Conservation (phyloP, 1,139 yeast species). For the Diutina scorzettiae region DNA sequence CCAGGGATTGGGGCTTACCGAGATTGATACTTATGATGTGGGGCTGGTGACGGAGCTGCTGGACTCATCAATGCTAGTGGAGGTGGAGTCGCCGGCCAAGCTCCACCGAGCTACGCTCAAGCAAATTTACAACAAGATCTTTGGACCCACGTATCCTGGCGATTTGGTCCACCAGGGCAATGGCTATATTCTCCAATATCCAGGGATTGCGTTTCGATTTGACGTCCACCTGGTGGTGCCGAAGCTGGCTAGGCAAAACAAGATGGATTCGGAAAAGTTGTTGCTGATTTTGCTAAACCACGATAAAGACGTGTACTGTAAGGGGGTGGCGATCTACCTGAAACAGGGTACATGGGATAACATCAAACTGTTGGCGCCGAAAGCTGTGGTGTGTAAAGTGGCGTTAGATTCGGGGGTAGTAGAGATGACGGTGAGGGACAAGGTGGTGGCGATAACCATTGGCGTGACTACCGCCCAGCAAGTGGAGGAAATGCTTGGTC, state of each 20-base stretch:
- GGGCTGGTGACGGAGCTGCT: slow-evolving; percentile 3
- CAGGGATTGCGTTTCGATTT: slow-evolving; percentile 42
- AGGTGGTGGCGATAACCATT: slow-evolving; percentile 10
- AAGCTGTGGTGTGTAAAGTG: background rate
- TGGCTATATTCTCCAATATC: slow-evolving; percentile 36
- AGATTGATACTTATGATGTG: slow-evolving; percentile 8
- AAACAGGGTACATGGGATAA: background rate
- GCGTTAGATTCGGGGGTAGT: background rate
- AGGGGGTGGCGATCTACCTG: slow-evolving; percentile 23
- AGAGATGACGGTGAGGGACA: background rate
- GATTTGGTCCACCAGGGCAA: slow-evolving; percentile 11
- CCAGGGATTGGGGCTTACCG: slow-evolving; percentile 23
- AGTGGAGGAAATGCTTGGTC: slow-evolving; percentile 35
- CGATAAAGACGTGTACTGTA: slow-evolving; percentile 23
- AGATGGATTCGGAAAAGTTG: slow-evolving; percentile 12
- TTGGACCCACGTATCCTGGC: slow-evolving; percentile 60
- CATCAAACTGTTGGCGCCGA: background rate
- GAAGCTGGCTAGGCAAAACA: slow-evolving; percentile 10
- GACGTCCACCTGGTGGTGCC: slow-evolving; percentile 14
- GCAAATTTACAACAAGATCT: slow-evolving; percentile 39
- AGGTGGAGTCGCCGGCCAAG: background rate
- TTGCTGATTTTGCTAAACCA: slow-evolving; percentile 21
- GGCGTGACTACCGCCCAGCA: slow-evolving; percentile 41
- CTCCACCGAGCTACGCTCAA: slow-evolving; percentile 18
- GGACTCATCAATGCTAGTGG: slow-evolving; percentile 7